These are phyloP conservation scores for Celoporthe dispersa DNA, from an alignment of 2,329 filamentous ascomycete genomes.

Conservation along the genomic window DNA sequence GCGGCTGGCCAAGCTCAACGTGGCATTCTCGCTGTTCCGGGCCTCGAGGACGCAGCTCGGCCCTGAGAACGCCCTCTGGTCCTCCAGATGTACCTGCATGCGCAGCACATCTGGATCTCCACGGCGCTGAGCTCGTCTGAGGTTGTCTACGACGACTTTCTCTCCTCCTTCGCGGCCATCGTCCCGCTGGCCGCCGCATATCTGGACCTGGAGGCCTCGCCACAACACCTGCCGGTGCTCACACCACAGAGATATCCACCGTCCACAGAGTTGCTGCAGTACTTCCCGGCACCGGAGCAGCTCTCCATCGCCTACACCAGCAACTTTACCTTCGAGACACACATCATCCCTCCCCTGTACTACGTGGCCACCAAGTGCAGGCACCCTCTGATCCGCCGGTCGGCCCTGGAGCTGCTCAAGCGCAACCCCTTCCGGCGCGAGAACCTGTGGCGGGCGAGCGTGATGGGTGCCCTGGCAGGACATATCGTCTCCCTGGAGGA, in stretches of 20 bases:
- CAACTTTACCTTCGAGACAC: slow-evolving; percentile 45
- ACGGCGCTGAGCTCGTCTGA: slow-evolving; percentile 39
- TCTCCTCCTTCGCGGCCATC: slow-evolving; percentile 41
- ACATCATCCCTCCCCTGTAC: slow-evolving; percentile 45
- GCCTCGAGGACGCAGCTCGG: slow-evolving; percentile 32
- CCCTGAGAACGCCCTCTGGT: slow-evolving; percentile 35
- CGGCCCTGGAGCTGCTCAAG: slow-evolving; percentile 41
- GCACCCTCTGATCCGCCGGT: slow-evolving; percentile 44
- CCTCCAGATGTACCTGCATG: slow-evolving; percentile 42
- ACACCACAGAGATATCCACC: slow-evolving; percentile 4
- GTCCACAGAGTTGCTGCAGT: slow-evolving; percentile 6
- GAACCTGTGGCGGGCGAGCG: slow-evolving; percentile 43
- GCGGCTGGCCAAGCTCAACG: slow-evolving; percentile 38
- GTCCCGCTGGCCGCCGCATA: slow-evolving; percentile 40
- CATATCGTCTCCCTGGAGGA: slow-evolving; percentile 45
- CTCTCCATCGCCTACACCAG: slow-evolving; percentile 17
- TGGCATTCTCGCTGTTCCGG: slow-evolving; percentile 39
- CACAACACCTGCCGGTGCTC: slow-evolving; percentile 3
- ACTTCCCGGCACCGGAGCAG: slow-evolving; percentile 26
- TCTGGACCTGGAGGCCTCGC: slow-evolving; percentile 29
- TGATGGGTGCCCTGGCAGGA: slow-evolving; percentile 38
- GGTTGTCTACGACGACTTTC: slow-evolving; percentile 39
- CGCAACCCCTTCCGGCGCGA: slow-evolving; percentile 38
- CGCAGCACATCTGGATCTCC: slow-evolving; percentile 40
- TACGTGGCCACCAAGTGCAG: slow-evolving; percentile 44